Conservation (phyloP, 2,329 filamentous ascomycete species). For the Ceratocystis cubensis region DNA sequence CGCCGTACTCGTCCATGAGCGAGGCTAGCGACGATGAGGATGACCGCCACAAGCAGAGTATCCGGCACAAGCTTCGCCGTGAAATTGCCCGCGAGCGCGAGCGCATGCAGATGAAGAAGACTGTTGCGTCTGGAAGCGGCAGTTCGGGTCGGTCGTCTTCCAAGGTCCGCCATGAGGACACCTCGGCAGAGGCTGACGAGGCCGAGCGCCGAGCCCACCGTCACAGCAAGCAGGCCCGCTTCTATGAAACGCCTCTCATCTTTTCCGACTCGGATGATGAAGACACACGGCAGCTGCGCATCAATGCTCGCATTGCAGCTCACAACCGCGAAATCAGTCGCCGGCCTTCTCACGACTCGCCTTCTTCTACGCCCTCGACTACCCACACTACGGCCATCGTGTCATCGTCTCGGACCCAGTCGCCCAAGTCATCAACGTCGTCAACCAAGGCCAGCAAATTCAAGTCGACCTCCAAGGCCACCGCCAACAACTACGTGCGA, state of each 20-base stretch:
- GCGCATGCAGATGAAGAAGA: not conserved
- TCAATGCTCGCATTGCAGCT: conserved; percentile 8
- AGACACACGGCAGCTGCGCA: conserved; percentile 1
- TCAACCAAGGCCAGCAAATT: not conserved
- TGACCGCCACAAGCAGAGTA: not conserved
- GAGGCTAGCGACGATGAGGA: not conserved
- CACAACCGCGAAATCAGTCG: conserved; percentile 7
- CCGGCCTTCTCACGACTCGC: not conserved
- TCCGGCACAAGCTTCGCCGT: conserved; percentile 2
- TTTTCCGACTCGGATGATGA: conserved; percentile 2
- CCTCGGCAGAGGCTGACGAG: not conserved
- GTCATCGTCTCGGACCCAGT: not conserved
- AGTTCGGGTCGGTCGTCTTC: not conserved
- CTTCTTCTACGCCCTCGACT: not conserved
- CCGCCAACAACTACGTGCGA: not conserved
- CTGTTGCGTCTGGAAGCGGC: not conserved
- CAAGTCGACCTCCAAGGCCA: not conserved
- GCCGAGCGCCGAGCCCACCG: not conserved
- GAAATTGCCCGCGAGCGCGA: conserved; percentile 3
- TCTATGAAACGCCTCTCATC: not conserved
- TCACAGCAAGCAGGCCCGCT: not conserved
- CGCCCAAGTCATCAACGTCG: not conserved
- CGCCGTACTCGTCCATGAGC: not conserved
- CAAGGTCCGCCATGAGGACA: not conserved
- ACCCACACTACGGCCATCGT: not conserved